A percentile compares a stretch with the other conserved stretches of the same genome.
Conservation (phyloP, 805 yeast genomes). For the Barnettozyma botsteinii region DNA sequence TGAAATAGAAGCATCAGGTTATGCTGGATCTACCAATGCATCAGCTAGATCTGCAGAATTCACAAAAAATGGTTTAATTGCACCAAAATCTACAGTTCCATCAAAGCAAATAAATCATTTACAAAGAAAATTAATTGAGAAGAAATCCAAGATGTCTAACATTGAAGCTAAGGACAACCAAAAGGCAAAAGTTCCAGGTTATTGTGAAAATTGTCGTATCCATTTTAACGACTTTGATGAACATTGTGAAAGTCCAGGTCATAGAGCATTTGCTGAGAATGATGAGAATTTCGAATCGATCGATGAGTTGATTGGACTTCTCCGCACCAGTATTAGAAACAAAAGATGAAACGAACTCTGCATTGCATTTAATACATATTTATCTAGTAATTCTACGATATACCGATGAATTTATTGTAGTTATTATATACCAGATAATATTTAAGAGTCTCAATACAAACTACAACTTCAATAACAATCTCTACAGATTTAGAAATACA, state of each 20-base stretch:
- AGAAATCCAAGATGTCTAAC: constrained; percentile 15
- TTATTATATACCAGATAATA: too few species aligned
- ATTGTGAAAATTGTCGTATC: constrained; percentile 90
- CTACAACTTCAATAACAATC: too few species aligned
- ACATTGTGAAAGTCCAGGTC: constrained; percentile 66
- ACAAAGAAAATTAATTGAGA: constrained; percentile 35
- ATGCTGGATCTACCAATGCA: constrained; percentile 36
- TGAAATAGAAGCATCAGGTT: constrained; percentile 60
- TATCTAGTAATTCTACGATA: too few species aligned
- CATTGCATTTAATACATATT: not conserved
- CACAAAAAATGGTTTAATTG: constrained; percentile 56
- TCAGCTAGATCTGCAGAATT: constrained; percentile 22
- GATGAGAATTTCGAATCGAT: constrained; percentile 68
- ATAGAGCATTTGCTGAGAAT: constrained; percentile 71
- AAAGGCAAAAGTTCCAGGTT: constrained; percentile 49
- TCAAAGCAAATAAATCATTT: constrained; percentile 45
- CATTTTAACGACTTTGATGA: constrained; percentile 75
- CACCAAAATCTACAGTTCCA: constrained; percentile 51
- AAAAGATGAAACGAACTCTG: constrained; percentile 12
- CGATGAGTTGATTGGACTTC: constrained; percentile 57
- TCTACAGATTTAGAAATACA: too few species aligned
- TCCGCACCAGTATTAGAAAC: constrained; percentile 16
- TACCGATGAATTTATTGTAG: too few species aligned
- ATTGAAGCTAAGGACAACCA: constrained; percentile 11
- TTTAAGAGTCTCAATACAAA: too few species aligned